phyloP scores from a whole-genome alignment of 2,329 filamentous ascomycete genomes.

The Neofusicoccum umdonicola region DNA sequence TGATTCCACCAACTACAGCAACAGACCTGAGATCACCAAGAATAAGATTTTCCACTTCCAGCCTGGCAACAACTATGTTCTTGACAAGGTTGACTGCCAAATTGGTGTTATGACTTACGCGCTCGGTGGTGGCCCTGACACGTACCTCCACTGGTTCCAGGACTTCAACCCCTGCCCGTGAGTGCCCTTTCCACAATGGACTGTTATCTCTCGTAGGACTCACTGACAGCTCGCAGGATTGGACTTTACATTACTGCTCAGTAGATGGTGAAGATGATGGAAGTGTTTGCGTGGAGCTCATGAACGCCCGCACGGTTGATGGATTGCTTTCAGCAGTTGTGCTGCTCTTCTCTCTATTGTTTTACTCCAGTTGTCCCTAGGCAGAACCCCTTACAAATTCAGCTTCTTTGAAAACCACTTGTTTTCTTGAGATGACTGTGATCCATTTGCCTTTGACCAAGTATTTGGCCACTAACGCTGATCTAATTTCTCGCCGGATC shows the following conservation, averaged over 20 bases:
- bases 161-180: constrained; percentile 16
- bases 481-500: no score
- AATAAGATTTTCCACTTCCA: constrained; percentile 16
- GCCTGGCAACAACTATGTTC: constrained; percentile 25
- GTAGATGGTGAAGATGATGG: neutral
- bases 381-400: neutral
- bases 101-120: constrained; percentile 27
- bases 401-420: neutral
- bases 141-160: constrained; percentile 14
- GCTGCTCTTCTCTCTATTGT: neutral
- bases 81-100: constrained; percentile 27
- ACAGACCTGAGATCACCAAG: neutral
- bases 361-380: neutral
- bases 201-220: no score
- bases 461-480: no score
- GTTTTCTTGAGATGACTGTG: no score
- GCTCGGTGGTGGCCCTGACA: constrained; percentile 17
- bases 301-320: neutral
- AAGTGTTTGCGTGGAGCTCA: neutral
- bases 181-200: neutral
- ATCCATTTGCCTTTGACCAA: no score
- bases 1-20: constrained; percentile 18
- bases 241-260: constrained; percentile 1
- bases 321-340: neutral
- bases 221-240: neutral